A percentile compares a stretch with the other conserved stretches of the same genome.
phyloP scores from a whole-genome alignment of 208 protist genomes.

The Phytomonas sp. region DNA sequence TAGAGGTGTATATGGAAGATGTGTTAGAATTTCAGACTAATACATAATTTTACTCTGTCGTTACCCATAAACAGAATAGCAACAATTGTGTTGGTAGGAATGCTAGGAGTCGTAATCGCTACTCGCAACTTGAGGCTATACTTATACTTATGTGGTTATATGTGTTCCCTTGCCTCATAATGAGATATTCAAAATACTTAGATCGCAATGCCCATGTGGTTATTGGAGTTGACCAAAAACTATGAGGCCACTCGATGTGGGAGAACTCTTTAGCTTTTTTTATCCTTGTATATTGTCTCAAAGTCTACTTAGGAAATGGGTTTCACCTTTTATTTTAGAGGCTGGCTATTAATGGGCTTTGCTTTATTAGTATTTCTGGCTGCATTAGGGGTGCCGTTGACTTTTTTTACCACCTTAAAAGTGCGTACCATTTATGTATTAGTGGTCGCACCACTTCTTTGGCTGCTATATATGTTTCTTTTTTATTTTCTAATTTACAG shows the following conservation, averaged over 20 bases:
- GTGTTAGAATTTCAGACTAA: not conserved
- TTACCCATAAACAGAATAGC: not conserved
- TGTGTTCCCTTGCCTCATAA: not conserved
- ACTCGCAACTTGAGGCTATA: not conserved
- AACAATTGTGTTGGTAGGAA: not conserved
- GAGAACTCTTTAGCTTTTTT: not conserved
- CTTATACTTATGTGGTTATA: not conserved
- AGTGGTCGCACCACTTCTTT: conserved; percentile 34
- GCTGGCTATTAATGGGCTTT: conserved; percentile 49
- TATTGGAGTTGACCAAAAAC: not conserved
- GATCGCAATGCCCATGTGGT: not conserved
- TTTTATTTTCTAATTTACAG: conserved; percentile 50
- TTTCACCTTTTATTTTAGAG: conserved; percentile 21
- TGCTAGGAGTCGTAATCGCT: not conserved
- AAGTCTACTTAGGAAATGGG: conserved; percentile 1
- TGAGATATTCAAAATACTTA: not conserved
- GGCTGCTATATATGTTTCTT: conserved; percentile 33
- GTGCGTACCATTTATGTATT: conserved; percentile 44
- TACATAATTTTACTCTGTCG: not conserved
- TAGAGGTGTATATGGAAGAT: not conserved
- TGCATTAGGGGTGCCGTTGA: conserved; percentile 33
- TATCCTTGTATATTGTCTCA: not conserved
- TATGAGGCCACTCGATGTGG: not conserved
- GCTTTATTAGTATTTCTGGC: conserved; percentile 39
- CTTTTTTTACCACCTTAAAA: conserved; percentile 25